Evolutionary conservation across 2,329 filamentous ascomycete genomes (phyloP).

Genomic region (Xylariaceae sp.): DNA sequence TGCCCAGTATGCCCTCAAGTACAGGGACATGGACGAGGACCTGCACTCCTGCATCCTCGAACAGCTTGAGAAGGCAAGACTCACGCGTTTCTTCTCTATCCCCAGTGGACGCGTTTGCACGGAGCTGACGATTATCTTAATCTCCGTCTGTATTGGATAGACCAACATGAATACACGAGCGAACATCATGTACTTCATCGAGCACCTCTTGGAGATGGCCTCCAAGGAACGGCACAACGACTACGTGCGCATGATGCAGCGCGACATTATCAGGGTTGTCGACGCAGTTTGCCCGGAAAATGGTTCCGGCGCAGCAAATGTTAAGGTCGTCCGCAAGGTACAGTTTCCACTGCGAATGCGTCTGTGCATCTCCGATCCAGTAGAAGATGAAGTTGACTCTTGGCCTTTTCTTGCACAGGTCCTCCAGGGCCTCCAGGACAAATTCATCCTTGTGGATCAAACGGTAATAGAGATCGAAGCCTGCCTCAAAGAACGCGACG

Average conservation of each 20-base stretch:
- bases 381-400: conserved; percentile 8
- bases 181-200: conserved; percentile 99
- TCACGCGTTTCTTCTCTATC: background rate
- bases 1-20: conserved; percentile 89
- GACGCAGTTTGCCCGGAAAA: conserved; percentile 87
- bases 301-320: conserved; percentile 84
- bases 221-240: conserved; percentile 69
- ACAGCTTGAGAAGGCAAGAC: conserved; percentile 73
- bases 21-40: conserved; percentile 93
- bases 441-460: conserved; percentile 68
- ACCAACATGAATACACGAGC: conserved; percentile 95
- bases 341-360: conserved; percentile 22
- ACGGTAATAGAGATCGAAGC: conserved; percentile 77
- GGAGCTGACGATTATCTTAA: conserved; percentile 7
- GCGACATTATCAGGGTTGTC: conserved; percentile 86
- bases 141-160: conserved; percentile 37
- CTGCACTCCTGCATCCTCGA: conserved; percentile 96
- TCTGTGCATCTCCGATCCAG: background rate
- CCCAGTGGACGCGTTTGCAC: too few species aligned
- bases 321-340: conserved; percentile 85
- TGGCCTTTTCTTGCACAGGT: conserved; percentile 46
- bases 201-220: conserved; percentile 86
- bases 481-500: conserved; percentile 74
- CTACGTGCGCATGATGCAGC: conserved; percentile 91
- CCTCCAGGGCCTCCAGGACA: conserved; percentile 64